Evolutionary conservation across 768 basidiomycete genomes (phyloP), one percentile per base, ranked within the genome.

Genomic region (Gymnopilus dilepis): DNA sequence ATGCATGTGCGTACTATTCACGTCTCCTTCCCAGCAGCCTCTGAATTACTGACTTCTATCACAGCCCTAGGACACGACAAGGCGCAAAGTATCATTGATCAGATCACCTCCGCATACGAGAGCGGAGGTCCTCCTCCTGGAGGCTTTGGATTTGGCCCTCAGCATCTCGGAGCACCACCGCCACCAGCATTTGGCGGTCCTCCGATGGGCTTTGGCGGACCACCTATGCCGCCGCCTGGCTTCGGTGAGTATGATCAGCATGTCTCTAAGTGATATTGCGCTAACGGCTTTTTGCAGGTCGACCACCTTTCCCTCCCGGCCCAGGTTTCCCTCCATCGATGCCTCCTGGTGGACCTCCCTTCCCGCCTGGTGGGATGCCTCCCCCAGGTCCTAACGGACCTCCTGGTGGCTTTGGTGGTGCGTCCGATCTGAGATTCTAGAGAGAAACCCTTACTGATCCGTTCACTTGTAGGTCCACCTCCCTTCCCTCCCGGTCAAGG

Each of bases 11-110:
- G 90, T 64, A 24, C 15, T 24, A 45, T 12, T 3, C 24, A 11
- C 19, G 17, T 33, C 38, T 8, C 19, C 38, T 30, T 56, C 28
- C 1, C 19, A 6, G 13, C 26, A 56, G 38, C 40, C 62, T 66
- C 31, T 74, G 31, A 33, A 58, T 65, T 13, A 58, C 50, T 43
- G 47, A n/a, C 60, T 59, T 67, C 43, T 62, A 52, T 21, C 54
- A 19, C 61, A 93, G 91, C 91, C 1, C 85, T 94, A 58, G 91
- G 91, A 58, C 95, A 98, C 76, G 96, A 99, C 84, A 97, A 97
- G 76, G 96, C 97, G 17, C 97, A 99, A 76, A 94, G 80, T 69
- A 95, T 99, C 73, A 99, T 99, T 73, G 97, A 99, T 84, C 94
- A 97, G 76, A 99, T 99, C 76, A 96, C 95, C 37, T 88, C 91